A percentile compares a stretch with the other conserved stretches of the same genome.
Evolutionary conservation across 2,329 filamentous ascomycete genomes (phyloP).

Genomic region (Xylaria sp.): DNA sequence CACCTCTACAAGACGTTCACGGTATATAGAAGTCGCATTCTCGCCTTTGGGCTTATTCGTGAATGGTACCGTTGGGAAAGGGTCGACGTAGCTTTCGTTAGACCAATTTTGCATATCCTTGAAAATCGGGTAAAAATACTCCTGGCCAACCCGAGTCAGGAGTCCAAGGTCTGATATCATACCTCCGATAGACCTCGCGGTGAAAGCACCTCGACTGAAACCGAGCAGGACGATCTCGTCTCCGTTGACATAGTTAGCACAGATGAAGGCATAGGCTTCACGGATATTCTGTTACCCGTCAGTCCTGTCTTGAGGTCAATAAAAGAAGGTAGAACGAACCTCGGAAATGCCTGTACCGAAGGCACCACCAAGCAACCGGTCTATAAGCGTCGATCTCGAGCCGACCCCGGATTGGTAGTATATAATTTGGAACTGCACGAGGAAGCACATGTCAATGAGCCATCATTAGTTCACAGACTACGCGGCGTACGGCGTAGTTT

Average conservation of each 20-base stretch:
- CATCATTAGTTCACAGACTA: not conserved
- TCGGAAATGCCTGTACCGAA: constrained; percentile 62
- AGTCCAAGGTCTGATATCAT: constrained; percentile 59
- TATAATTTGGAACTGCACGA: constrained; percentile 57
- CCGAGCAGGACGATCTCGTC: constrained; percentile 63
- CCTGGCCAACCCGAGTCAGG: constrained; percentile 54
- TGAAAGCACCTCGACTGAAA: constrained; percentile 65
- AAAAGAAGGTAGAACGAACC: constrained; percentile 40
- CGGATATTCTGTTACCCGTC: constrained; percentile 52
- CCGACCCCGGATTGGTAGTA: constrained; percentile 68
- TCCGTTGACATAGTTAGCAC: constrained; percentile 64
- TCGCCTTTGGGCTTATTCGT: constrained; percentile 54
- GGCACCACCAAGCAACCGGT: constrained; percentile 58
- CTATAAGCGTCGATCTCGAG: constrained; percentile 55
- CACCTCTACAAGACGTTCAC: constrained; percentile 51
- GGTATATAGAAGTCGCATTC: constrained; percentile 50
- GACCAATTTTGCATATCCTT: constrained; percentile 62
- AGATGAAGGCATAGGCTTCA: constrained; percentile 67
- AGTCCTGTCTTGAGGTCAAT: constrained; percentile 8
- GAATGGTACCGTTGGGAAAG: constrained; percentile 55
- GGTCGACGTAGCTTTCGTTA: constrained; percentile 51
- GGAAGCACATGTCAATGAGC: not conserved
- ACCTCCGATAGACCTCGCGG: constrained; percentile 60
- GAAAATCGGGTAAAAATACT: constrained; percentile 59
- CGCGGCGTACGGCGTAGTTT: too few species aligned